phyloP scores from a whole-genome alignment of 441 rosid genomes.

The Pelargonium myrrhifolium region DNA sequence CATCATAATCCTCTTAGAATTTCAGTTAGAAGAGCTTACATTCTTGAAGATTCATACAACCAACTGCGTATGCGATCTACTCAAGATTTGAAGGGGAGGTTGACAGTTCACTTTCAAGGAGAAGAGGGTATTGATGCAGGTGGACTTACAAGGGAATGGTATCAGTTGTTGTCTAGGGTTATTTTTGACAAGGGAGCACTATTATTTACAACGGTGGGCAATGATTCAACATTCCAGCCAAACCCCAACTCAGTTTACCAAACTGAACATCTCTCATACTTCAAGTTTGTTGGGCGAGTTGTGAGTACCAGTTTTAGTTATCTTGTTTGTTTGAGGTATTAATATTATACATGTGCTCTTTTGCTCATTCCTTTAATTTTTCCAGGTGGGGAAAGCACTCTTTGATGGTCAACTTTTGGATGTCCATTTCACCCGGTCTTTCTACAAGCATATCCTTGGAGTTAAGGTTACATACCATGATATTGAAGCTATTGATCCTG shows the following conservation, averaged over 20 bases:
- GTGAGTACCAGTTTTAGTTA: constrained; percentile 30
- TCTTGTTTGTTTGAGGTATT: constrained; percentile 1
- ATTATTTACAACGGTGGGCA: constrained; percentile 93
- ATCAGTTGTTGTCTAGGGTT: constrained; percentile 91
- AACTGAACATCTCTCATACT: constrained; percentile 96
- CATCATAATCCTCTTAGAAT: constrained; percentile 85
- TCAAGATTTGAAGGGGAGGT: constrained; percentile 86
- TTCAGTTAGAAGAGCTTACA: constrained; percentile 85
- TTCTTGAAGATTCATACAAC: constrained; percentile 95
- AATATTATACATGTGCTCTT: constrained; percentile 17
- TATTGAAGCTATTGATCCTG: constrained; percentile 99
- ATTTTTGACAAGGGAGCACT: constrained; percentile 93
- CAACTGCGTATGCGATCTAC: constrained; percentile 92
- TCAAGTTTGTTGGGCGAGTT: constrained; percentile 95
- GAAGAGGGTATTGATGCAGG: constrained; percentile 99
- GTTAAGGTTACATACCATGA: constrained; percentile 98
- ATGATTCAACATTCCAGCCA: constrained; percentile 93
- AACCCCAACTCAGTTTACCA: constrained; percentile 96
- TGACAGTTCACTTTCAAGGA: constrained; percentile 96
- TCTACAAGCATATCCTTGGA: constrained; percentile 93
- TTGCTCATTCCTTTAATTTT: constrained; percentile 21
- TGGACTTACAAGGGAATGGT: constrained; percentile 98
- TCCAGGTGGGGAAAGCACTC: constrained; percentile 91
- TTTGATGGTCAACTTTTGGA: constrained; percentile 98
- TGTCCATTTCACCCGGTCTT: constrained; percentile 95